Evolutionary conservation across 768 basidiomycete genomes (phyloP).

Genomic region (Chalciporus pseudorubinellus): DNA sequence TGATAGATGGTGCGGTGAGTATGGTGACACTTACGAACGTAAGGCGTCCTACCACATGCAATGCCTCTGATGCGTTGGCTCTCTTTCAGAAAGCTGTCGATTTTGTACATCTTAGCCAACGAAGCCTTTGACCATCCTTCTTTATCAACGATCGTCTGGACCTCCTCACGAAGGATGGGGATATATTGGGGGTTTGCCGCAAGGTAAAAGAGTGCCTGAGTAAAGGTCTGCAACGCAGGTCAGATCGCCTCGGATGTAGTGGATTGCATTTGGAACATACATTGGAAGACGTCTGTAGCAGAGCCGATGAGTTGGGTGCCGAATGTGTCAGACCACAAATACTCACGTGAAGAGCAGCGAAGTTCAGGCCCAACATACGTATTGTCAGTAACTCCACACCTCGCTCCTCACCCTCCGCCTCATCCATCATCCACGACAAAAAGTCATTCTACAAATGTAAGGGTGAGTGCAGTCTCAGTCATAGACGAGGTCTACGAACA

Average conservation of each 20-base stretch:
- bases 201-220: slow-evolving; percentile 35
- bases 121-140: slow-evolving; percentile 27
- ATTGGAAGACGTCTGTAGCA: slow-evolving; percentile 9
- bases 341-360: slow-evolving; percentile 24
- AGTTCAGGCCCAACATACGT: slow-evolving; percentile 16
- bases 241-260: not conserved
- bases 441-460: slow-evolving; percentile 28
- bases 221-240: slow-evolving; percentile 23
- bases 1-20: slow-evolving; percentile 1
- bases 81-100: slow-evolving; percentile 41
- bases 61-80: slow-evolving; percentile 30
- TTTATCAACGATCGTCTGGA: slow-evolving; percentile 24
- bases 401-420: slow-evolving; percentile 14
- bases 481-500: not conserved
- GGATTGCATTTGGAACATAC: slow-evolving; percentile 3
- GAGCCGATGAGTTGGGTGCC: not conserved
- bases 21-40: not conserved
- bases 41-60: slow-evolving; percentile 9
- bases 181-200: slow-evolving; percentile 35
- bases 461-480: not conserved
- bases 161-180: slow-evolving; percentile 36
- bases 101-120: slow-evolving; percentile 28
- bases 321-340: too few relatives aligned
- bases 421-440: slow-evolving; percentile 36
- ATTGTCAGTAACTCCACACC: slow-evolving; percentile 20